Evolutionary conservation across 2,329 filamentous ascomycete genomes (phyloP).

Genomic region (Ophiostoma pallidulum): DNA sequence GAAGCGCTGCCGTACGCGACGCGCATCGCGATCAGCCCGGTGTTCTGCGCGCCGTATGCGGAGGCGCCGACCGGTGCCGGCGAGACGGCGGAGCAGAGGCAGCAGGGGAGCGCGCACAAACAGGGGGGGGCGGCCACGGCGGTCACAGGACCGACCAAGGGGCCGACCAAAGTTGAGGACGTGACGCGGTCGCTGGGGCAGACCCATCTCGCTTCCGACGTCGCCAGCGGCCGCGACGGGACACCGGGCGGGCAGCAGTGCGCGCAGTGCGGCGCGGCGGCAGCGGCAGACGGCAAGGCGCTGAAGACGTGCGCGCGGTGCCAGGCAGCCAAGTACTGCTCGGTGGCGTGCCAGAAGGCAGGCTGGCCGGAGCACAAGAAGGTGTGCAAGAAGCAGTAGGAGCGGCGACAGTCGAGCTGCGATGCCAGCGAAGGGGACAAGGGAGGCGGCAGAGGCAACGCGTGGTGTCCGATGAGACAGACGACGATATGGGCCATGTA

Average conservation of each 20-base stretch:
- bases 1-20: constrained; percentile 35
- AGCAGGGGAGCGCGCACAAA: background rate
- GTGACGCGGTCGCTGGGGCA: too few relatives aligned
- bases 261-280: constrained; percentile 27
- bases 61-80: constrained; percentile 29
- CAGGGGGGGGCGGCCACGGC: background rate
- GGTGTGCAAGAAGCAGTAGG: constrained; percentile 25
- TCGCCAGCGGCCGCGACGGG: background rate
- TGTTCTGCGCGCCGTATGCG: constrained; percentile 35
- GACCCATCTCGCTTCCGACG: too few relatives aligned
- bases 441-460: too few relatives aligned
- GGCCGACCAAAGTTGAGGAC: too few relatives aligned
- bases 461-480: too few relatives aligned
- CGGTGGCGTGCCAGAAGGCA: constrained; percentile 40
- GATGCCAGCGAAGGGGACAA: too few relatives aligned
- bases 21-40: constrained; percentile 48
- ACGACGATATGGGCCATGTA: too few relatives aligned
- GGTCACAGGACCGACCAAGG: background rate
- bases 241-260: constrained; percentile 21
- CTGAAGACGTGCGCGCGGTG: constrained; percentile 39
- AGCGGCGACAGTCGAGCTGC: too few relatives aligned
- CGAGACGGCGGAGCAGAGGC: constrained; percentile 13
- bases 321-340: constrained; percentile 39
- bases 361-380: constrained; percentile 44
- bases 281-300: constrained; percentile 21